Evolutionary conservation across 2,329 filamentous ascomycete species (phyloP).

Genomic region (Didymella segeticola): DNA sequence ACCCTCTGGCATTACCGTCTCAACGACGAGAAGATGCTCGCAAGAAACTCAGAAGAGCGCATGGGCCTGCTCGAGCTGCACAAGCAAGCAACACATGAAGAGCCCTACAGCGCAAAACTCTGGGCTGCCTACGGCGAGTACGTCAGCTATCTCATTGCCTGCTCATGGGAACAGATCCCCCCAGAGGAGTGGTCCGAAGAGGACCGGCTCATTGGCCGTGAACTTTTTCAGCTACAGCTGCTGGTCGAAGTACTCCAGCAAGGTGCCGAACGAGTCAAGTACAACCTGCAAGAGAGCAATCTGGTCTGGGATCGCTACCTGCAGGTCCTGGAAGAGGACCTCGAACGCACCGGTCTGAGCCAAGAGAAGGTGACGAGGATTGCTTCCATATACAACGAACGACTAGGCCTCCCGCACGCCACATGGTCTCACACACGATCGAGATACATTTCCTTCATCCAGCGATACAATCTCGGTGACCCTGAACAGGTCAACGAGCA

Average conservation of each 20-base stretch:
- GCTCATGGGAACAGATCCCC: constrained; percentile 63
- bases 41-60: constrained; percentile 68
- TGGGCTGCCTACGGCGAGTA: constrained; percentile 83
- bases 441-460: constrained; percentile 76
- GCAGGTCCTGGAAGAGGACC: constrained; percentile 72
- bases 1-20: constrained; percentile 79
- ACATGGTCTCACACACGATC: constrained; percentile 78
- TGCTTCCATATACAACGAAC: constrained; percentile 72
- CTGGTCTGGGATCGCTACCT: constrained; percentile 81
- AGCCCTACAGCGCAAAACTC: constrained; percentile 74
- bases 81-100: constrained; percentile 71
- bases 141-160: constrained; percentile 73
- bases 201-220: constrained; percentile 71
- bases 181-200: constrained; percentile 64
- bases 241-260: constrained; percentile 74
- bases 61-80: constrained; percentile 75
- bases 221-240: constrained; percentile 73
- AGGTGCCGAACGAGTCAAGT: constrained; percentile 74
- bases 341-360: constrained; percentile 61
- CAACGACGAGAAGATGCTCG: constrained; percentile 71
- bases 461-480: constrained; percentile 71
- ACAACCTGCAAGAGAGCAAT: constrained; percentile 78
- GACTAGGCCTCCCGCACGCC: constrained; percentile 74
- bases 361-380: constrained; percentile 68
- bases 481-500: constrained; percentile 78